Evolutionary conservation across 306 rosid genomes (phyloP), one percentile per base, ranked within the genome.

Genomic region (Senna siamea): DNA sequence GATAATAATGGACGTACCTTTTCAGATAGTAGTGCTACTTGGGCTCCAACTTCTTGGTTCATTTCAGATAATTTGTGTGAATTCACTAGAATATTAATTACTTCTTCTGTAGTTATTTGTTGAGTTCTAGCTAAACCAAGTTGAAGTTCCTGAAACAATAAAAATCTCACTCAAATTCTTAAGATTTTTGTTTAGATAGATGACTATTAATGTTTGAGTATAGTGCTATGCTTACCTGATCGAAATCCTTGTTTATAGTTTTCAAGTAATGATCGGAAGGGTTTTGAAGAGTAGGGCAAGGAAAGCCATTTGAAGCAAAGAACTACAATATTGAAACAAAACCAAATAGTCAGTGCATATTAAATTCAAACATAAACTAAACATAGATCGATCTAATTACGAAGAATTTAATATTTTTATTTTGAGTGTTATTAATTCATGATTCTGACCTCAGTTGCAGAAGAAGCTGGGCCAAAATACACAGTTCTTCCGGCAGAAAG

Each of bases 171-270:
- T 61, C 44, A 59, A 37, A 61, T 17, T 12, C 7, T 10, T 26
- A 26, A 26, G n/a, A n/a, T n/a, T 26, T 14, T 12, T 2, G 12
- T 32, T 59, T 32, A 59, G 30, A 26, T 26, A 26, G 30, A 26
- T 26, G 30, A 26, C 30, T n/a, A n/a, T n/a, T n/a, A n/a, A n/a
- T n/a, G n/a, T n/a, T n/a, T n/a, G n/a, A n/a, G n/a, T n/a, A n/a
- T n/a, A n/a, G n/a, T n/a, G n/a, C n/a, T n/a, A n/a, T n/a, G n/a
- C 30, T 26, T 72, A 85, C 92, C 54, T 26, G 62, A 55, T 84
- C 87, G 5, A 88, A 88, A 71, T 87, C 89, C 76, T 87, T 87
- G 80, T 87, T 87, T 46, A 87, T 77, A 8, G 84, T 84, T 72
- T 83, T 83, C 23, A 88, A 66, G 40, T 66, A 85, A 76, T 88